A percentile compares a stretch with the other conserved stretches of the same genome.
Evolutionary conservation across 495 filamentous ascomycete genomes (phyloP).

Genomic region (Penicillium dipodomyicola): DNA sequence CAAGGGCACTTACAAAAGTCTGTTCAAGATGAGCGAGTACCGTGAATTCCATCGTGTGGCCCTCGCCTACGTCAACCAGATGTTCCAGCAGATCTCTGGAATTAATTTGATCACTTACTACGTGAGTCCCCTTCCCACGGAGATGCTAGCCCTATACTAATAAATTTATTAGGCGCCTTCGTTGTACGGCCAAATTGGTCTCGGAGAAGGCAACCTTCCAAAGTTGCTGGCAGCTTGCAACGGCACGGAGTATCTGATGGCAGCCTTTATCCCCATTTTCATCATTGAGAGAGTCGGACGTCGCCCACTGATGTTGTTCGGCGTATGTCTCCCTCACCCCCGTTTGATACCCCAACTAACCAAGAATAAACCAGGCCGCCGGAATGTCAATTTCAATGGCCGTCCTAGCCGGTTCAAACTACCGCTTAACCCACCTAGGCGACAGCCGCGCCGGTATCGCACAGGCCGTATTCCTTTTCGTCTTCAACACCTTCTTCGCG

Average conservation of each 20-base stretch:
- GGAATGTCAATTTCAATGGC: conserved; percentile 65
- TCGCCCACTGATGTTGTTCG: conserved; percentile 64
- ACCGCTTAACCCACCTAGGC: conserved; percentile 29
- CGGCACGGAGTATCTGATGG: conserved; percentile 66
- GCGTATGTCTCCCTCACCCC: conserved; percentile 30
- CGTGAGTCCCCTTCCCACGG: conserved; percentile 42
- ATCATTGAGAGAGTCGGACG: conserved; percentile 64
- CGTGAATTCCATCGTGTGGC: conserved; percentile 64
- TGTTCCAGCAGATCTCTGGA: conserved; percentile 58
- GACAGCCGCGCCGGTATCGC: conserved; percentile 46
- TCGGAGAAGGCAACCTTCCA: conserved; percentile 38
- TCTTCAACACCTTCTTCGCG: conserved; percentile 70
- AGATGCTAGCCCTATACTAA: conserved; percentile 28
- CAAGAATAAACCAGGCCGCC: conserved; percentile 21
- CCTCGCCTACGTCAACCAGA: conserved; percentile 61
- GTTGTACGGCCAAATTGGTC: conserved; percentile 39
- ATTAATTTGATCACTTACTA: conserved; percentile 73
- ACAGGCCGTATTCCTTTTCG: conserved; percentile 48
- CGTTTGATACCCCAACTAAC: not conserved
- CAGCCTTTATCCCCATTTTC: conserved; percentile 64
- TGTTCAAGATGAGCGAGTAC: conserved; percentile 47
- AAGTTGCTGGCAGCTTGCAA: conserved; percentile 53
- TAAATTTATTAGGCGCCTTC: conserved; percentile 30
- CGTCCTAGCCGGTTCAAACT: conserved; percentile 48
- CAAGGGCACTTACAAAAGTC: conserved; percentile 56